A percentile compares a stretch with the other conserved stretches of the same genome.
These are phyloP conservation scores for Syncephalastrum contaminatum DNA, from an alignment of 371 early-diverging fungal species.

Conservation along the genomic window DNA sequence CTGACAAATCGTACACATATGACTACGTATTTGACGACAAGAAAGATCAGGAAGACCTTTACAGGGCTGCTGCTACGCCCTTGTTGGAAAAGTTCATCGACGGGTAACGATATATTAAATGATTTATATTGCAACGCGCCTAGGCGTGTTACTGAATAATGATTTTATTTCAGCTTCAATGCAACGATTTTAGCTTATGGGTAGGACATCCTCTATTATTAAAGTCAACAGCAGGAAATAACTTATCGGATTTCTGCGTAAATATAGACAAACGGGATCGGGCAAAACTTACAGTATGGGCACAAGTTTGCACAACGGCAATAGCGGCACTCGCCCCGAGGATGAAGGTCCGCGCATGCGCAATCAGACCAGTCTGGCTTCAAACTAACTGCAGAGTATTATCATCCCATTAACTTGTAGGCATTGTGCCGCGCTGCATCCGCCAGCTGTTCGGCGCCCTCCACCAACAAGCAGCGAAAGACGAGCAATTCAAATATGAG, in stretches of 20 bases:
- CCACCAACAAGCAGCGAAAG: slow-evolving; percentile 39
- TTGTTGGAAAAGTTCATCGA: slow-evolving; percentile 84
- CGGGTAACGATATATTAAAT: slow-evolving; percentile 58
- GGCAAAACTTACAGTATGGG: slow-evolving; percentile 64
- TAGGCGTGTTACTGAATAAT: background rate
- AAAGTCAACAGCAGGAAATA: no score
- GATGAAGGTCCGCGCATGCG: slow-evolving; percentile 40
- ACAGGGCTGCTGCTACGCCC: slow-evolving; percentile 69
- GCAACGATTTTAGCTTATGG: slow-evolving; percentile 96
- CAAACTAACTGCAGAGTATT: background rate
- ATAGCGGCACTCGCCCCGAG: slow-evolving; percentile 34
- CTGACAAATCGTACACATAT: slow-evolving; percentile 80
- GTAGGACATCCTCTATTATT: slow-evolving; percentile 39
- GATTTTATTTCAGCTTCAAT: slow-evolving; percentile 63
- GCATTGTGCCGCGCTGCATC: slow-evolving; percentile 89
- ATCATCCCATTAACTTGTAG: slow-evolving; percentile 37
- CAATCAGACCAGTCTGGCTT: background rate
- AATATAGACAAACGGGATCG: slow-evolving; percentile 45
- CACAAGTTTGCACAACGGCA: slow-evolving; percentile 39
- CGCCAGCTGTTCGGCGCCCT: slow-evolving; percentile 56
- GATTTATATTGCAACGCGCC: background rate
- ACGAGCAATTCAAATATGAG: slow-evolving; percentile 55
- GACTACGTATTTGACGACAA: slow-evolving; percentile 84
- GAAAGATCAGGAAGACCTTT: slow-evolving; percentile 71
- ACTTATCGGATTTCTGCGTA: no score